Conservation (phyloP, 768 basidiomycete genomes). For the Boletus pseudopeckii region DNA sequence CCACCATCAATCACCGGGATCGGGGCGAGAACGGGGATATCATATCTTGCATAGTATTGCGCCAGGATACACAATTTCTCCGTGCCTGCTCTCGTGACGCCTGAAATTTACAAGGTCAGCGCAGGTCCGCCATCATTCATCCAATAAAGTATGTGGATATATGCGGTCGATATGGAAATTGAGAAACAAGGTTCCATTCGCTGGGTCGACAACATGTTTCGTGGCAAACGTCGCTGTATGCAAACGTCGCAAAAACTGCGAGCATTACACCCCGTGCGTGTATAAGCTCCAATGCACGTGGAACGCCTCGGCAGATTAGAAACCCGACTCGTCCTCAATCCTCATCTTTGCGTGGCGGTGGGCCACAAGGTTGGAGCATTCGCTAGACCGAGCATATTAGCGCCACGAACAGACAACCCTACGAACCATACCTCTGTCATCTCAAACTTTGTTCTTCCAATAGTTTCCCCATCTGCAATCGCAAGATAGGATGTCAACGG, state of each 20-base stretch:
- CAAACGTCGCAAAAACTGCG: background rate
- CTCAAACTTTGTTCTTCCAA: conserved; percentile 87
- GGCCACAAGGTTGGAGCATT: conserved; percentile 94
- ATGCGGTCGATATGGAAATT: background rate
- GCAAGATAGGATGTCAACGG: conserved; percentile 82
- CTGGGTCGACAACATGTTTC: background rate
- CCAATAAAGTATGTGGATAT: too few relatives aligned
- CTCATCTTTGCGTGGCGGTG: conserved; percentile 87
- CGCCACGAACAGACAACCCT: conserved; percentile 13
- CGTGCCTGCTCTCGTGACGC: background rate
- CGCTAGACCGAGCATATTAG: conserved; percentile 45
- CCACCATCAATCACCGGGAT: background rate
- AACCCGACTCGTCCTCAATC: conserved; percentile 37
- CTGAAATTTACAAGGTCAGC: too few relatives aligned
- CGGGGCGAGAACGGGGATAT: too few relatives aligned
- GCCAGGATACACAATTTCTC: background rate
- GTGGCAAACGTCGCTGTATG: background rate
- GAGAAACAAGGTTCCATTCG: background rate
- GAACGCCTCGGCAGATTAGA: background rate
- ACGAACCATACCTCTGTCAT: conserved; percentile 76
- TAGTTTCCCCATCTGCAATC: conserved; percentile 92
- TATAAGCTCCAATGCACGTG: background rate
- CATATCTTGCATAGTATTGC: too few relatives aligned
- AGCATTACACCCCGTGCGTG: background rate
- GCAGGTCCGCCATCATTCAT: background rate